phyloP scores from a whole-genome alignment of 2,329 filamentous ascomycete species.

The Fusarium poae region DNA sequence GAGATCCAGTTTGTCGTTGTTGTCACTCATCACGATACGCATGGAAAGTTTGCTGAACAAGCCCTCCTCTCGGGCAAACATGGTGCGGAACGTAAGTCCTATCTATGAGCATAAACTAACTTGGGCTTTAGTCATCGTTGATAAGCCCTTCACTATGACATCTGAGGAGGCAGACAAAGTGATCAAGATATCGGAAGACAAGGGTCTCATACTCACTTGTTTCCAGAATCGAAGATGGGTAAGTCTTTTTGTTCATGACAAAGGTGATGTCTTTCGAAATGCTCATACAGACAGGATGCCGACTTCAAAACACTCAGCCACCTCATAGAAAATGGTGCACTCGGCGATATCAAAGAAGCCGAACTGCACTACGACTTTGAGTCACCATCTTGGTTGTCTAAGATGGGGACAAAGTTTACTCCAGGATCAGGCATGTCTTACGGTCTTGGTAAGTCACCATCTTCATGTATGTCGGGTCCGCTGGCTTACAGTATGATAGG shows the following conservation, averaged over 20 bases:
- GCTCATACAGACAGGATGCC: slow-evolving; percentile 27
- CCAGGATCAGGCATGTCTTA: slow-evolving; percentile 59
- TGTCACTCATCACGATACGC: slow-evolving; percentile 40
- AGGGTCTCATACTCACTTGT: slow-evolving; percentile 39
- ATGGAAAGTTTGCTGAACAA: slow-evolving; percentile 37
- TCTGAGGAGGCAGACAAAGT: slow-evolving; percentile 38
- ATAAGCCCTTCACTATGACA: slow-evolving; percentile 42
- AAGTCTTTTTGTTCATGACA: fast-evolving
- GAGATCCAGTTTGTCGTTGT: slow-evolving; percentile 73
- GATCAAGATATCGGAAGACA: slow-evolving; percentile 36
- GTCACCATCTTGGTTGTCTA: slow-evolving; percentile 55
- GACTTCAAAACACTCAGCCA: slow-evolving; percentile 39
- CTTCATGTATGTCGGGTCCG: fast-evolving
- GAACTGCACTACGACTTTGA: slow-evolving; percentile 75
- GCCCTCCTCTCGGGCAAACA: slow-evolving; percentile 38
- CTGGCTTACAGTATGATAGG: slow-evolving; percentile 4
- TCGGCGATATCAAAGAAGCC: slow-evolving; percentile 72
- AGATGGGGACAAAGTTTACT: slow-evolving; percentile 51
- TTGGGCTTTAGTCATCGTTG: slow-evolving; percentile 33
- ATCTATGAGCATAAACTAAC: neutral
- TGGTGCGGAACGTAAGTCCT: slow-evolving; percentile 6
- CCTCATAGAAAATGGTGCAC: slow-evolving; percentile 26
- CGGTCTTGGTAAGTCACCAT: slow-evolving; percentile 52
- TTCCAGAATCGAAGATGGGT: slow-evolving; percentile 46
- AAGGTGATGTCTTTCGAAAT: fast-evolving